Percentiles rank a stretch among this genome's conserved stretches.
phyloP scores from a whole-genome alignment of 208 protist species.

The Angomonas deanei region DNA sequence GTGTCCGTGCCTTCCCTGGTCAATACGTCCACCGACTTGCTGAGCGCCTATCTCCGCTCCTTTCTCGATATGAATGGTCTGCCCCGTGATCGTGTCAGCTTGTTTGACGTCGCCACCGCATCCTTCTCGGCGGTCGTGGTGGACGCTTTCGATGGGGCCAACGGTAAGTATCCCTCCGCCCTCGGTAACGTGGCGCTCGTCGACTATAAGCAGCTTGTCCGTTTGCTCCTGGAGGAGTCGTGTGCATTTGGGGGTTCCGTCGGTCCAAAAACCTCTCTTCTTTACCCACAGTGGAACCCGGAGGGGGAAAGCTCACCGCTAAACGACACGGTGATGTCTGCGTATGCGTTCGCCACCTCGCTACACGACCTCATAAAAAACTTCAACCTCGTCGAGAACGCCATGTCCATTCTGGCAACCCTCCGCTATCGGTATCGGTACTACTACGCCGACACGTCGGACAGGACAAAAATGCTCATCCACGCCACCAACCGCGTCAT shows the following conservation, averaged over 20 bases:
- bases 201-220: conserved; percentile 52
- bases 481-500: conserved; percentile 48
- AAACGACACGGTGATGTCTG: background rate
- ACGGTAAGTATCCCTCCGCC: conserved; percentile 88
- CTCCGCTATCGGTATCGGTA: conserved; percentile 59
- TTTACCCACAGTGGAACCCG: background rate
- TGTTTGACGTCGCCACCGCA: conserved; percentile 19
- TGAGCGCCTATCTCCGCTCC: conserved; percentile 16
- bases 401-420: conserved; percentile 57
- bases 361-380: background rate
- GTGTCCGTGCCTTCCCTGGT: conserved; percentile 19
- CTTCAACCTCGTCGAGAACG: conserved; percentile 51
- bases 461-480: conserved; percentile 42
- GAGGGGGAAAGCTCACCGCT: background rate
- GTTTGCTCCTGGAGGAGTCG: conserved; percentile 23
- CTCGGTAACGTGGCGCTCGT: conserved; percentile 91
- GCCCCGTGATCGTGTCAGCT: conserved; percentile 20
- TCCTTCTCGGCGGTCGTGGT: conserved; percentile 41
- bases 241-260: conserved; percentile 28
- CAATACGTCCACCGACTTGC: conserved; percentile 1
- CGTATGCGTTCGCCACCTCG: background rate
- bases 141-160: conserved; percentile 50
- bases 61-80: conserved; percentile 54
- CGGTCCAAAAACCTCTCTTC: background rate
- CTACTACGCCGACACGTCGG: conserved; percentile 52